Evolutionary conservation across 106 monocot genomes (phyloP), one percentile per base, ranked within the genome.

Genomic region (Platanthera guangdongensis): DNA sequence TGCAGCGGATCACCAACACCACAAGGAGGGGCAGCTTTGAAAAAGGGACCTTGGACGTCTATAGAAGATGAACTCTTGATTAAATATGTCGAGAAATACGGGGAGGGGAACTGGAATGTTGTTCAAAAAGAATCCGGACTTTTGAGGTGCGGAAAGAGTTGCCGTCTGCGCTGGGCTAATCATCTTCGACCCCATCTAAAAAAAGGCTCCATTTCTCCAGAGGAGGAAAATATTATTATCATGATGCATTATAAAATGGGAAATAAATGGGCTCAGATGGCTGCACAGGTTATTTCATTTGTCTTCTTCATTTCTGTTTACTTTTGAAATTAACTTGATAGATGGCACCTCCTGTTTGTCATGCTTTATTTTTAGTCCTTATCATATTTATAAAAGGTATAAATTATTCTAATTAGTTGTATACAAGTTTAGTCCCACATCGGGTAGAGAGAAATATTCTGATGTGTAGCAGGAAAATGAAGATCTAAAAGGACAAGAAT

Each of bases 241-340:
- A 73, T 82, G 59, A 87, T 93, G 19, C 92, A 92, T 80, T 49
- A 80, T 71, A 83, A 72, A 67, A 74, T 89, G 57, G 92, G 92
- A 13, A 93, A 90, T 77, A 93, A 82, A 81, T 93, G 92, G 92
- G 92, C 92, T 73, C 77, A 74, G 50, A 93, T 93, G 89, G 92
- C 90, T 76, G 57, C 81, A 46, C 73, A 75, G 69, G 92, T 93
- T 84, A 87, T 84, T 1, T 71, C 19, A 21, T 60, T 21, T 25
- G 8, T 28, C 39, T 74, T 74, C 18, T 6, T 8, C n/a, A n/a
- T n/a, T 60, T 21, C 11, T 21, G 59, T 59, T 59, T 21, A 59
- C 59, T 19, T 19, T 7, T 59, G 59, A 7, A 59, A 8, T 16
- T 57, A 57, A 21, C 59, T 59, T 59, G 6, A 0, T 59, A 7